Evolutionary conservation across 2,329 filamentous ascomycete species (phyloP), one percentile per base, ranked within the genome.

Genomic region (Calonectria hongkongensis): DNA sequence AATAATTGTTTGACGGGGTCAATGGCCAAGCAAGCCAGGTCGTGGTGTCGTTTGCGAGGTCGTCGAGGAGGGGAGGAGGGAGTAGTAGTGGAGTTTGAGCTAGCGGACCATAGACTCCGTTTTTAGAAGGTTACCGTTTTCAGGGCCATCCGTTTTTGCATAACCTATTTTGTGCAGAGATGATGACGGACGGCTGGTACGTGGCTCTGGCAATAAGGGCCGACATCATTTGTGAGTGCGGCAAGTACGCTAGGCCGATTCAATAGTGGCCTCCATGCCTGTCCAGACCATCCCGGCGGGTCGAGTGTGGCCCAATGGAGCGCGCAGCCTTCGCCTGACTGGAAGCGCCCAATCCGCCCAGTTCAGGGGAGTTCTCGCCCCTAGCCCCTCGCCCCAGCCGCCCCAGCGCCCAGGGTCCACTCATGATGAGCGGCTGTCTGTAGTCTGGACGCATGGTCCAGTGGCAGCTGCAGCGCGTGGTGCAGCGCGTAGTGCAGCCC

Each of bases 351-450:
- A 58, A 48, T 36, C 62, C 45, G 62, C 25, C 62, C 43, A 48
- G 43, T 30, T 36, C n/a, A 33, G 51, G 54, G 33, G 54, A 36
- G 33, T 58, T 25, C 54, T 54, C 15, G 50, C 27, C 28, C 50
- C 33, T 48, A 21, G 45, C 48, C 48, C 48, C 54, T 58, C 54
- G 39, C 25, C 25, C 21, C 62, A 65, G 62, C 41, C 62, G 41
- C 62, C 43, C 43, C 28, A 41, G 62, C 41, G 39, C 36, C 62
- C 39, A 45, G 62, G 45, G 39, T 27, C 39, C 41, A 48, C 51
- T 62, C 43, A 54, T 66, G 63, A 66, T 66, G 63, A 50, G 63
- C 63, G 63, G 63, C 63, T 66, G 63, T 66, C 33, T 36, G 33
- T 12, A 9, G 63, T 66, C 33, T 36, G 33, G 3, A 9, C 10